A percentile compares a stretch with the other conserved stretches of the same genome.
Conservation (phyloP, 2,329 filamentous ascomycete genomes). For the Xylariales sp. region DNA sequence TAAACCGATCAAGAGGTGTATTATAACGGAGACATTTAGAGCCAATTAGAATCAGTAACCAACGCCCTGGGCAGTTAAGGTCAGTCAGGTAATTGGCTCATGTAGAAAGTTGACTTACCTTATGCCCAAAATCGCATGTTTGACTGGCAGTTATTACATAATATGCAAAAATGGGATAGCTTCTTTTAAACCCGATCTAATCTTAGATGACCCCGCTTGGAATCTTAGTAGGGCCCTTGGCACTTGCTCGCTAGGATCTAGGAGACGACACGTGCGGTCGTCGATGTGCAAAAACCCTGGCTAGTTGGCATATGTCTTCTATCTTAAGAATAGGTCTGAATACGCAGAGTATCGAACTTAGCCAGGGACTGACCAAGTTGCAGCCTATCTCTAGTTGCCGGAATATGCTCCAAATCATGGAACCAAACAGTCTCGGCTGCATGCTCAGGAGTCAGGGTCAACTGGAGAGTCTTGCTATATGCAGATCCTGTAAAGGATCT, state of each 20-base stretch:
- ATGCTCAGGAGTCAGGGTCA: slow-evolving; percentile 21
- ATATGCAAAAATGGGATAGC: slow-evolving; percentile 12
- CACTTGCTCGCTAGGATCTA: no score
- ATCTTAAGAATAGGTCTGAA: slow-evolving; percentile 15
- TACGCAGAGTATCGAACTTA: slow-evolving; percentile 14
- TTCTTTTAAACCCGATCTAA: slow-evolving; percentile 8
- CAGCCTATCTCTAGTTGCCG: slow-evolving; percentile 13
- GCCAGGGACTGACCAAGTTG: slow-evolving; percentile 18
- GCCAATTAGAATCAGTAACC: slow-evolving; percentile 9
- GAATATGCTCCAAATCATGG: slow-evolving; percentile 20
- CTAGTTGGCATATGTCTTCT: slow-evolving; percentile 17
- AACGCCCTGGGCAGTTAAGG: slow-evolving; percentile 10
- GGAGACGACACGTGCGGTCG: slow-evolving; percentile 11
- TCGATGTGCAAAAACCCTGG: slow-evolving; percentile 15
- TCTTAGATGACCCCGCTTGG: background rate
- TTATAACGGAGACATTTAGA: slow-evolving; percentile 10
- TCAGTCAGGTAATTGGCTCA: slow-evolving; percentile 6
- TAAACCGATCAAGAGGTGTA: slow-evolving; percentile 12
- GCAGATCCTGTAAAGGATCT: slow-evolving; percentile 18
- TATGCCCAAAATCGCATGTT: slow-evolving; percentile 10
- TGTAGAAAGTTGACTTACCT: slow-evolving; percentile 13
- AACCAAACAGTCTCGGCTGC: slow-evolving; percentile 6
- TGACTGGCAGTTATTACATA: slow-evolving; percentile 9
- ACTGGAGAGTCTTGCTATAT: slow-evolving; percentile 15
- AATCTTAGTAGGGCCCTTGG: no score